These are phyloP conservation scores for Gossypium thurberi DNA, from an alignment of 345 rosid species.

Conservation along the genomic window DNA sequence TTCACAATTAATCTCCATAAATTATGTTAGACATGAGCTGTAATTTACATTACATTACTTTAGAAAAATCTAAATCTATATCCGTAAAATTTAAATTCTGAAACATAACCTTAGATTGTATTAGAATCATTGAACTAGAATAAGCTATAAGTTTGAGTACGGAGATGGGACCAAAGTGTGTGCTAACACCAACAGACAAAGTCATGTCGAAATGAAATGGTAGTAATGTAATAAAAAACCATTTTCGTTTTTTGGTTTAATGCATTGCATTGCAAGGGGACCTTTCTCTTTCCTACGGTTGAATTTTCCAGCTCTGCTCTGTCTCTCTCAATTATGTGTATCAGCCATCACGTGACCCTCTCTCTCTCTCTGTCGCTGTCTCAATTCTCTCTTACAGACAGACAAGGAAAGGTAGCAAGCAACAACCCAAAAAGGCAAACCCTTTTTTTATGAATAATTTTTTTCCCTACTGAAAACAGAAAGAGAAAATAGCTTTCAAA, in stretches of 20 bases:
- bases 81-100: too few relatives aligned
- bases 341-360: conserved; percentile 7
- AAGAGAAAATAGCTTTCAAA: background rate
- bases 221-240: background rate
- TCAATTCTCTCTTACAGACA: background rate
- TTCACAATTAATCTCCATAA: too few relatives aligned
- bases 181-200: background rate
- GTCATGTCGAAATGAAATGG: background rate
- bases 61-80: too few relatives aligned
- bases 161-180: background rate
- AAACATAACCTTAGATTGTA: too few relatives aligned
- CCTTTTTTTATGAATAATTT: conserved; percentile 3
- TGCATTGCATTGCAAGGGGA: background rate
- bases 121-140: background rate
- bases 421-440: background rate
- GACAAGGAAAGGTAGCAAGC: background rate
- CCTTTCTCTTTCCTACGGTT: background rate
- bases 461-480: conserved; percentile 18
- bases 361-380: background rate
- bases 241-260: background rate
- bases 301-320: background rate
- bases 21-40: too few relatives aligned
- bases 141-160: background rate
- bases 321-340: conserved; percentile 4
- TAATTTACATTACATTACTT: too few relatives aligned